Conservation (phyloP, 2,329 filamentous ascomycete genomes). For the Diaporthe sp. region DNA sequence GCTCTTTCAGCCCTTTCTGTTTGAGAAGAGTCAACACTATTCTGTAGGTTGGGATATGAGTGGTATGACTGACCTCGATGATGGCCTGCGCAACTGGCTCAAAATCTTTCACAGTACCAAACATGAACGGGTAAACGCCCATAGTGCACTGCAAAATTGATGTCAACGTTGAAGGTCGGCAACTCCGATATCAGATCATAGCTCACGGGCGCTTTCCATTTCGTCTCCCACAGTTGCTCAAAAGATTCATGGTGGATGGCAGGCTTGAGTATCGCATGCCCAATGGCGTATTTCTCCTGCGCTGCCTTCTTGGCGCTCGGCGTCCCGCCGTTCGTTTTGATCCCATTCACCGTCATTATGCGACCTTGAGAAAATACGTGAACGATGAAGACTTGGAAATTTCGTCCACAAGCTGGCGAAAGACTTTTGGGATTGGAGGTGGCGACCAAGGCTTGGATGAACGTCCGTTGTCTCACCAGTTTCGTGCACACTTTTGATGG, state of each 20-base stretch:
- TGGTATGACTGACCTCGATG: constrained; percentile 54
- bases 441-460: not conserved
- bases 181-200: no score
- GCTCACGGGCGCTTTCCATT: constrained; percentile 77
- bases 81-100: constrained; percentile 74
- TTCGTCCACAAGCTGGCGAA: no score
- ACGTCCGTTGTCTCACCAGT: not conserved
- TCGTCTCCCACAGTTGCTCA: constrained; percentile 78
- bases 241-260: constrained; percentile 46
- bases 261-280: constrained; percentile 17
- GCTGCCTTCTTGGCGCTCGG: not conserved
- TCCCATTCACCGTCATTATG: not conserved
- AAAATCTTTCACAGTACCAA: constrained; percentile 77
- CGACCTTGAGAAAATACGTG: not conserved
- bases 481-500: no score
- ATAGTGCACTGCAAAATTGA: constrained; percentile 14
- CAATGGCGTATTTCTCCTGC: constrained; percentile 13
- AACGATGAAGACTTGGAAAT: not conserved
- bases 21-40: not conserved
- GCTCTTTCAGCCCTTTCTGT: constrained; percentile 31
- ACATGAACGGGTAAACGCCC: constrained; percentile 74
- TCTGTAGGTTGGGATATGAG: no score
- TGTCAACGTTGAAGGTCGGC: not conserved
- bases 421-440: not conserved
- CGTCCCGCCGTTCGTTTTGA: not conserved